A percentile compares a stretch with the other conserved stretches of the same genome.
Evolutionary conservation across 805 yeast genomes (phyloP).

Genomic region (Candida railenensis): DNA sequence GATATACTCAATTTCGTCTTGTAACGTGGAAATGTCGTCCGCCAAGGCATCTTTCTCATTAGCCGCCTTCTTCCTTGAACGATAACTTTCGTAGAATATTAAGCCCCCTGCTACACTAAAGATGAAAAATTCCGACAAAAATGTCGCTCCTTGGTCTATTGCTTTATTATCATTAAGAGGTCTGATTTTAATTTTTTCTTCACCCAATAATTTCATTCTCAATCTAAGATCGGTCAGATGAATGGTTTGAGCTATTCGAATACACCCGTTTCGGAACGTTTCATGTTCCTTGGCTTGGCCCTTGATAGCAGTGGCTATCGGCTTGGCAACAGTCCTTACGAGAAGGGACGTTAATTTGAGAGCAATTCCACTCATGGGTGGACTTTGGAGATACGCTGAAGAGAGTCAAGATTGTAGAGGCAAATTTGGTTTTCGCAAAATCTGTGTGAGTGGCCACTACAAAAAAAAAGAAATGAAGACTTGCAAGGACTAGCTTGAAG

Average conservation of each 20-base stretch:
- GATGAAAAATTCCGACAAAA: slow-evolving; percentile 73
- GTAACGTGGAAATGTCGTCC: slow-evolving; percentile 71
- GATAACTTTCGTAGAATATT: slow-evolving; percentile 66
- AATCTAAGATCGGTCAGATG: slow-evolving; percentile 65
- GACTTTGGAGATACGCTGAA: background rate
- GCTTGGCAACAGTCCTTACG: slow-evolving; percentile 75
- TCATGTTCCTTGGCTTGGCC: slow-evolving; percentile 75
- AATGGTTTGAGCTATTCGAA: slow-evolving; percentile 66
- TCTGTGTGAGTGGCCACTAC: background rate
- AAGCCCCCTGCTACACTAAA: slow-evolving; percentile 79
- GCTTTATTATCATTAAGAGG: slow-evolving; percentile 84
- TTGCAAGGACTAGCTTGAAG: too few species aligned
- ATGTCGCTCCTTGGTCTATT: slow-evolving; percentile 76
- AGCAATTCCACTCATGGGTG: slow-evolving; percentile 70
- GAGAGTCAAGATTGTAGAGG: background rate
- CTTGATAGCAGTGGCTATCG: slow-evolving; percentile 70
- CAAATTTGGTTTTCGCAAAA: background rate
- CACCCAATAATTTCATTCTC: slow-evolving; percentile 60
- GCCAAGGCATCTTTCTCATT: slow-evolving; percentile 61
- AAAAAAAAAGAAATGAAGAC: background rate
- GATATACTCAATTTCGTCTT: slow-evolving; percentile 64
- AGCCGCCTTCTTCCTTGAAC: slow-evolving; percentile 64
- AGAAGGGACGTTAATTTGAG: slow-evolving; percentile 70
- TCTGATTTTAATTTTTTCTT: slow-evolving; percentile 53
- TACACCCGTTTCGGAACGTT: slow-evolving; percentile 59